Evolutionary conservation across 495 filamentous ascomycete genomes (phyloP), one percentile per base, ranked within the genome.

Genomic region (Penicillium alfredii): DNA sequence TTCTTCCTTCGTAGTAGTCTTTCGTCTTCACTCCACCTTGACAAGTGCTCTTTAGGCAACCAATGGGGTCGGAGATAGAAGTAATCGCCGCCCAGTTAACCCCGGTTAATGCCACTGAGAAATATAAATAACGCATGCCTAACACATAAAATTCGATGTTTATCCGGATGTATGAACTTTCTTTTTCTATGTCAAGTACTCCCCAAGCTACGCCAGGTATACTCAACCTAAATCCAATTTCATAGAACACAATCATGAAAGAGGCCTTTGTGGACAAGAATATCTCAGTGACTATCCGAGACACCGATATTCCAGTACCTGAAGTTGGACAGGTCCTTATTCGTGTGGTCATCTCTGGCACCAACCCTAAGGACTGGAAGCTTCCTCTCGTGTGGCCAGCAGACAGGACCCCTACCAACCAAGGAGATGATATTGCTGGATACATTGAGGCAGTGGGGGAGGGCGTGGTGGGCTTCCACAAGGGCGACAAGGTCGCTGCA

Each of bases 311-410:
- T 39, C 84, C 84, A 0, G 57, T 58, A n/a, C 76, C 76, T 2
- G 70, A 69, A 25, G 60, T 68, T 2, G 70, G 78, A 41, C 74
- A 90, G 42, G 65, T 88, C 17, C 68, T 88, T 7, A 86, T 82
- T 47, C 75, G 77, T 39, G 80, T 87, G 21, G 61, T 81, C 6
- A 74, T 81, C n/a, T 73, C 69, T 29, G 81, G 80, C 10, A 78
- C 72, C 12, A 88, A 89, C 50, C 86, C 84, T 4, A 89, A 88
- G 49, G 84, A 88, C 61, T 85, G 81, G 82, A 85, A 81, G 47
- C 40, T 56, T 7, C 61, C 64, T 25, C 23, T 8, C 3, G 8
- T 8, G 23, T 25, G 23, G 23, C 23, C 23, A 25, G 0, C 23
- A 25, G 23, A 25, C 23, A n/a, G 23, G 5, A 25, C 23, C 23